These are phyloP conservation scores for Nasturtium officinale DNA, from an alignment of 345 rosid species.

Conservation along the genomic window DNA sequence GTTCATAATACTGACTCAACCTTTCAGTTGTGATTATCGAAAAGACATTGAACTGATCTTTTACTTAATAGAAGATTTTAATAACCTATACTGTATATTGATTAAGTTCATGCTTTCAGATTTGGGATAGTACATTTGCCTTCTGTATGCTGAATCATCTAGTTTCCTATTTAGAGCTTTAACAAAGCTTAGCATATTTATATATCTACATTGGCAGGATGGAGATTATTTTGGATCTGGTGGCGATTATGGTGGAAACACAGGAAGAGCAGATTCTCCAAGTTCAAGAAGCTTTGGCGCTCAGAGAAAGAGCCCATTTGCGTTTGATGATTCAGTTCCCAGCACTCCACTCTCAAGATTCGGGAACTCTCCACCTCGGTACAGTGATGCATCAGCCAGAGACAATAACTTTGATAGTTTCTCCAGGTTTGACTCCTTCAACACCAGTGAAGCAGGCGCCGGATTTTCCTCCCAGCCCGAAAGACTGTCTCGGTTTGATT, in stretches of 20 bases:
- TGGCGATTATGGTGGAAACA: conserved; percentile 57
- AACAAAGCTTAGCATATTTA: conserved; percentile 25
- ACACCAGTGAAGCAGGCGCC: conserved; percentile 54
- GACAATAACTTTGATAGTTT: conserved; percentile 65
- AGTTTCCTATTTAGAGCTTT: conserved; percentile 4
- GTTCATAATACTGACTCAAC: background rate
- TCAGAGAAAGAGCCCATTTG: conserved; percentile 60
- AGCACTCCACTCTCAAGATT: conserved; percentile 78
- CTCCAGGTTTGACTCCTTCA: conserved; percentile 95
- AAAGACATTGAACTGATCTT: conserved; percentile 10
- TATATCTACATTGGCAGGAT: conserved; percentile 49
- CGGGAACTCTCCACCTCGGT: conserved; percentile 81
- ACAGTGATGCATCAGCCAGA: conserved; percentile 67
- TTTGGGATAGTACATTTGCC: background rate
- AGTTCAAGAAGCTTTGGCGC: conserved; percentile 46
- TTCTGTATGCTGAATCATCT: conserved; percentile 4
- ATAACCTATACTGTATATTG: background rate
- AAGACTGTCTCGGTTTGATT: conserved; percentile 70
- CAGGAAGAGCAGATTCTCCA: conserved; percentile 66
- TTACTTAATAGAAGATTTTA: conserved; percentile 1
- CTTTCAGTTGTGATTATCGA: background rate
- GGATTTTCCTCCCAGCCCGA: conserved; percentile 61
- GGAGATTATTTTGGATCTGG: conserved; percentile 64
- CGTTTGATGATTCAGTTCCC: conserved; percentile 91
- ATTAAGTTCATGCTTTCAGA: conserved; percentile 23